phyloP scores from a whole-genome alignment of 2,329 filamentous ascomycete genomes.

The Teratosphaeria epicoccoides region DNA sequence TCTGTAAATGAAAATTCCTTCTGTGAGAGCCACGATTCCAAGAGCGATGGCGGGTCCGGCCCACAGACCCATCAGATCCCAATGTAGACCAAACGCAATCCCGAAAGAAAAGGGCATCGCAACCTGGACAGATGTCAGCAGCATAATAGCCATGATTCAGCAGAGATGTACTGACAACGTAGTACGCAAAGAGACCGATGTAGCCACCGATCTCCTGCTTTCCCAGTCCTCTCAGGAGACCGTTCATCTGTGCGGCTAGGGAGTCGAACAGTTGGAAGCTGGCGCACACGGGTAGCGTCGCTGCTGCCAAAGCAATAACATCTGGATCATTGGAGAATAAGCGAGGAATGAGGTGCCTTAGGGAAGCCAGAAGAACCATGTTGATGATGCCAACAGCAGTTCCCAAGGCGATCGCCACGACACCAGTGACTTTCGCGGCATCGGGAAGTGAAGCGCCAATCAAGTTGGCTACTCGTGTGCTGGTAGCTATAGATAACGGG shows the following conservation, averaged over 20 bases:
- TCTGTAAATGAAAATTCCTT: constrained; percentile 45
- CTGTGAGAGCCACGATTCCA: constrained; percentile 28
- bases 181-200: constrained; percentile 78
- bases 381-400: constrained; percentile 70
- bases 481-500: constrained; percentile 76
- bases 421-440: constrained; percentile 70
- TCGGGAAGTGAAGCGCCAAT: constrained; percentile 77
- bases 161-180: constrained; percentile 38
- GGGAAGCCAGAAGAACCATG: constrained; percentile 53
- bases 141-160: neutral
- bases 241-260: constrained; percentile 67
- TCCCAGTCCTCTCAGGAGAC: constrained; percentile 75
- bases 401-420: constrained; percentile 60
- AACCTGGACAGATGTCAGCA: constrained; percentile 30
- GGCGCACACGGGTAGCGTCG: constrained; percentile 68
- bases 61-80: constrained; percentile 77
- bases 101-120: constrained; percentile 76
- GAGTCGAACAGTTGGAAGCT: constrained; percentile 87
- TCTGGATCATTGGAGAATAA: constrained; percentile 63
- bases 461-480: constrained; percentile 80
- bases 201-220: constrained; percentile 84
- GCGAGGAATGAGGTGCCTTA: constrained; percentile 63
- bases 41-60: constrained; percentile 53
- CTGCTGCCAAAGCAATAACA: constrained; percentile 54
- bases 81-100: constrained; percentile 64